Percentiles rank a stretch among this genome's conserved stretches.
These are phyloP conservation scores for Psilocybe cubensis DNA, from an alignment of 768 basidiomycete species.

Conservation along the genomic window DNA sequence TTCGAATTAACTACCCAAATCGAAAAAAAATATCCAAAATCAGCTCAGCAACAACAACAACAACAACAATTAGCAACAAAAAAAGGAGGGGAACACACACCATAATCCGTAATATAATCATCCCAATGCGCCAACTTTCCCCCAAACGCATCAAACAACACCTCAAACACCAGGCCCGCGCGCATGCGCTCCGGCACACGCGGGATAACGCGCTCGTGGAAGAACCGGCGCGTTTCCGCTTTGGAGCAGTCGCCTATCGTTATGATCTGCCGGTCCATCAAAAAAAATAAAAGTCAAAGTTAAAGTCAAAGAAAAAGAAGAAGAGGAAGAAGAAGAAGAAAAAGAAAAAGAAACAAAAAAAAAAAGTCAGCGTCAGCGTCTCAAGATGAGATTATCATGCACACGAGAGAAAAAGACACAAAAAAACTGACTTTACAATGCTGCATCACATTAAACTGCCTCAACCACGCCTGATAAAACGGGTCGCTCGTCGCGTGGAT, in stretches of 20 bases:
- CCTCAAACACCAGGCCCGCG: conserved; percentile 65
- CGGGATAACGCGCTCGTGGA: conserved; percentile 65
- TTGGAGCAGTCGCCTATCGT: conserved; percentile 83
- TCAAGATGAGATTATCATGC: too few relatives aligned
- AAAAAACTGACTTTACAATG: conserved; percentile 67
- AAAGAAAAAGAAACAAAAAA: too few relatives aligned
- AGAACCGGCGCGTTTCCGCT: conserved; percentile 68
- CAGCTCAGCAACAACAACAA: not conserved
- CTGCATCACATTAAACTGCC: conserved; percentile 80
- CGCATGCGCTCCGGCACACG: conserved; percentile 68
- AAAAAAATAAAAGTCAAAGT: too few relatives aligned
- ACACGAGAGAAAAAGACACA: not conserved
- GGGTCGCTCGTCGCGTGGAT: conserved; percentile 84
- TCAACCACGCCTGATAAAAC: conserved; percentile 83
- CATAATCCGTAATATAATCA: conserved; percentile 77
- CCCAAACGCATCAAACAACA: conserved; percentile 78
- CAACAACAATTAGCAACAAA: conserved; percentile 9
- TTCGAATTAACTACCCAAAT: conserved; percentile 63
- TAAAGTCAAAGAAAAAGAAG: too few relatives aligned
- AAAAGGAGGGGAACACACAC: too few relatives aligned
- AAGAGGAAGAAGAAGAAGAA: too few relatives aligned
- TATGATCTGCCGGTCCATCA: conserved; percentile 74
- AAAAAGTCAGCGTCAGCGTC: too few relatives aligned
- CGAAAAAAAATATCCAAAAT: not conserved
- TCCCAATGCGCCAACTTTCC: conserved; percentile 86